Percentiles rank a stretch among this genome's conserved stretches.
Evolutionary conservation across 331 rosid species (phyloP).

Genomic region (Acacia concinna): DNA sequence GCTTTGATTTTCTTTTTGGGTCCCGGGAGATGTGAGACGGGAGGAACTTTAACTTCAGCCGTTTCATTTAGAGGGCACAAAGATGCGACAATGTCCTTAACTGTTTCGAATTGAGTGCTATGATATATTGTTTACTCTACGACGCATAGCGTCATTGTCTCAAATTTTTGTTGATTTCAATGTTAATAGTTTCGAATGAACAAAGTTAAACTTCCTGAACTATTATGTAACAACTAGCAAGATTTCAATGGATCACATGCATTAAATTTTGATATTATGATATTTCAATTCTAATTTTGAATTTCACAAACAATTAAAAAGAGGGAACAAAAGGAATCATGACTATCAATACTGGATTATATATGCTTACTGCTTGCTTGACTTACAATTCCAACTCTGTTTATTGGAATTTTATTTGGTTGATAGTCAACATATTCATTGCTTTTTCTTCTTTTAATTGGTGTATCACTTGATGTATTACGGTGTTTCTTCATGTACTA

Average conservation of each 20-base stretch:
- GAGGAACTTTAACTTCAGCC: constrained; percentile 5
- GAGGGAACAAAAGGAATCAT: not conserved
- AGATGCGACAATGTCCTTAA: not conserved
- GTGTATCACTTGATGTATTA: not conserved
- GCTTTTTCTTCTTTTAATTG: not conserved
- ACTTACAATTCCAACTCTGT: too few species aligned
- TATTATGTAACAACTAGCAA: not conserved
- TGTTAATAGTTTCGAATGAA: not conserved
- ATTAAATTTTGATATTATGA: not conserved
- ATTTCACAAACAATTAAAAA: not conserved
- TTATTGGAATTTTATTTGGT: not conserved
- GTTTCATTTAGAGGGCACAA: not conserved
- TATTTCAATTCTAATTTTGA: not conserved
- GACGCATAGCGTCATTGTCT: not conserved
- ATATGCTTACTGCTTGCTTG: not conserved
- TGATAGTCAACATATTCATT: not conserved
- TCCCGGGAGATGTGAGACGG: constrained; percentile 38
- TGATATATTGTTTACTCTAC: constrained; percentile 5
- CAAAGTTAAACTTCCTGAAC: not conserved
- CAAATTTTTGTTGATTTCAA: not conserved
- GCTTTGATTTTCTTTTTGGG: constrained; percentile 28
- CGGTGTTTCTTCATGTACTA: not conserved
- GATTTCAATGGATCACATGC: not conserved
- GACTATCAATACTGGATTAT: not conserved
- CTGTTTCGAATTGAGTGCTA: not conserved